phyloP scores from a whole-genome alignment of 2,329 filamentous ascomycete species.

The Apiospora sp. region DNA sequence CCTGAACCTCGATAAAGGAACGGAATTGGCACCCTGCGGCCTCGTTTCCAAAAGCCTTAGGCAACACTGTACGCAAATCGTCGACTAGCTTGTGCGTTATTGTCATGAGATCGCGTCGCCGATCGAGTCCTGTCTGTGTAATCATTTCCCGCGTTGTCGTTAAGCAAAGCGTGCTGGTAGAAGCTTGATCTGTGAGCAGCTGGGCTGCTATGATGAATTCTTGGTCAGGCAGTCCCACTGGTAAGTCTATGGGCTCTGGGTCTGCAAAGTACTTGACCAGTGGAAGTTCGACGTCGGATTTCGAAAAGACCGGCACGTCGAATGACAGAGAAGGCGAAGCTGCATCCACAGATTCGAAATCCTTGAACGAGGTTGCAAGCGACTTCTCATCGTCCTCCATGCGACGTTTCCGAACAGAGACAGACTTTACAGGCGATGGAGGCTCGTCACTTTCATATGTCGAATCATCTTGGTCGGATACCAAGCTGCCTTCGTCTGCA shows the following conservation, averaged over 20 bases:
- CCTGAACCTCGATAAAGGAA: conserved; percentile 63
- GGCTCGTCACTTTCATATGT: conserved; percentile 59
- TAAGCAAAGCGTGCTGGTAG: conserved; percentile 56
- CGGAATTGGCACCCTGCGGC: conserved; percentile 53
- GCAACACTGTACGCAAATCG: conserved; percentile 54
- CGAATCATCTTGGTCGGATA: conserved; percentile 64
- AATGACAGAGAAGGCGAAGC: conserved; percentile 55
- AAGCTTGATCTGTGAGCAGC: conserved; percentile 74
- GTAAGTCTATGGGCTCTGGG: conserved; percentile 60
- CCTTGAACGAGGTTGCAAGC: conserved; percentile 59
- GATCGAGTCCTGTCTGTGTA: conserved; percentile 42
- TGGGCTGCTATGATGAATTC: conserved; percentile 74
- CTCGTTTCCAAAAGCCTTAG: conserved; percentile 52
- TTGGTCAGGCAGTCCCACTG: conserved; percentile 59
- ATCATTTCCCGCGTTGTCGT: conserved; percentile 35
- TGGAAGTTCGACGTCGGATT: conserved; percentile 58
- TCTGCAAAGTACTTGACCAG: conserved; percentile 66
- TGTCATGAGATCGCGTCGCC: conserved; percentile 51
- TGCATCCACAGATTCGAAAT: conserved; percentile 56
- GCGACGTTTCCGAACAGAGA: conserved; percentile 49
- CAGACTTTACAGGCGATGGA: conserved; percentile 58
- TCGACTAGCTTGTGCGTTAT: conserved; percentile 57
- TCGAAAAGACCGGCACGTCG: conserved; percentile 58
- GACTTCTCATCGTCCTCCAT: conserved; percentile 63
- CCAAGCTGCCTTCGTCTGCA: conserved; percentile 57